phyloP scores from a whole-genome alignment of 805 yeast genomes.

The Barnettozyma siamensis region DNA sequence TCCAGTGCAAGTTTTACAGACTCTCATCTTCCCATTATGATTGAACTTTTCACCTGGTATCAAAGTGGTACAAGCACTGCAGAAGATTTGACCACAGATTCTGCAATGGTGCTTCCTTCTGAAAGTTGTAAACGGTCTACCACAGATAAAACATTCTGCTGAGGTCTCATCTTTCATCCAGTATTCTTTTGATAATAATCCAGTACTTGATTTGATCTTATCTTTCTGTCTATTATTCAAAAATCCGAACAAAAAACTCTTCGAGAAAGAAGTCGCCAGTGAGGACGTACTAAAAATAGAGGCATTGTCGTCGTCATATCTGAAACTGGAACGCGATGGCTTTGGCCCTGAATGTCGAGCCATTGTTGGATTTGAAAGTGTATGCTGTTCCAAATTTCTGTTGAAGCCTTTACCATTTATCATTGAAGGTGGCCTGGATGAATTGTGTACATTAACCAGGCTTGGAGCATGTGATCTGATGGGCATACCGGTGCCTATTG shows the following conservation, averaged over 20 bases:
- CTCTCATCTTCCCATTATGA: conserved; percentile 63
- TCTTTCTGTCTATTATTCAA: conserved; percentile 29
- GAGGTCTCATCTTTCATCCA: conserved; percentile 98
- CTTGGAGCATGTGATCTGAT: conserved; percentile 17
- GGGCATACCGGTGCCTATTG: conserved; percentile 6
- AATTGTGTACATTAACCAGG: conserved; percentile 14
- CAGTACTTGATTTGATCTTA: conserved; percentile 15
- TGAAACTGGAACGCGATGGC: conserved; percentile 6
- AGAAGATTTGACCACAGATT: conserved; percentile 93
- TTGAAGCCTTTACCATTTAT: conserved; percentile 9
- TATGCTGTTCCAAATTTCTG: background rate
- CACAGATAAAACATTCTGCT: conserved; percentile 80
- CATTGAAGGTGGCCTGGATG: conserved; percentile 21
- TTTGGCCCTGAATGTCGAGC: conserved; percentile 2
- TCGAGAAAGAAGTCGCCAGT: conserved; percentile 36
- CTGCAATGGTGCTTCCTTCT: conserved; percentile 93
- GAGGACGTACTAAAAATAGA: conserved; percentile 36
- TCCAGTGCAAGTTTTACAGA: conserved; percentile 66
- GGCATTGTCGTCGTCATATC: conserved; percentile 29
- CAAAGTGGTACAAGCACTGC: conserved; percentile 73
- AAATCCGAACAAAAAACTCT: conserved; percentile 37
- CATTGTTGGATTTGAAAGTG: background rate
- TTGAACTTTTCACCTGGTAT: conserved; percentile 61
- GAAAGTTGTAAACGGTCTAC: conserved; percentile 73
- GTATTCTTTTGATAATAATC: conserved; percentile 52